Evolutionary conservation across 2,329 filamentous ascomycete genomes (phyloP), one percentile per base, ranked within the genome.

Genomic region (Parastagonospora avenae): DNA sequence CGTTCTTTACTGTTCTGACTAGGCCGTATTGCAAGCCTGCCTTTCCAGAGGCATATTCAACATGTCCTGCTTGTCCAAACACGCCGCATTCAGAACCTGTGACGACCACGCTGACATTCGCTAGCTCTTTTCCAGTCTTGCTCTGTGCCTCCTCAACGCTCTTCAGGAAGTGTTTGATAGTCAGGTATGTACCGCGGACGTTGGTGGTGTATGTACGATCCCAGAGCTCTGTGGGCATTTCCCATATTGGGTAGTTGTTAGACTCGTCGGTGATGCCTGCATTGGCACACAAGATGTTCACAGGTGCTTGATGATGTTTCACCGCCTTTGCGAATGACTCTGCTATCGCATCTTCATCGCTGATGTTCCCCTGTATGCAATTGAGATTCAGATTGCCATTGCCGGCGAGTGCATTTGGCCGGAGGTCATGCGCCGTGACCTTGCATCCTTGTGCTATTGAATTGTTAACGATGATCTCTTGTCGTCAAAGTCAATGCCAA

Each of bases 161-260:
- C 29, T 70, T 75, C 5, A 84, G 67, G 63, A 83, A 84, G 52
- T 83, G 79, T 58, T 84, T 84, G 63, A 84, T 79, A 0, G 80
- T 81, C 2, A 85, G 69, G 54, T 82, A 84, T 1, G 79, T 82
- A 4, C 80, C 81, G 12, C 79, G 76, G 12, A 79, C 74, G 54
- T 83, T 83, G 16, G 75, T 74, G 16, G 71, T 69, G 56, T 82
- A 82, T 1, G 76, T 77, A 46, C 77, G 75, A 43, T 83, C 79
- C 81, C 80, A 84, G 1, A 77, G 67, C n/a, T 77, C 74, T 4
- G 78, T 57, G 0, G 79, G 76, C 45, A 82, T 72, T 24, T 82
- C 76, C 81, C 81, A 85, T 49, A 83, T 80, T 2, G 76, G 77
- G 35, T 77, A 77, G 42, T 75, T 71, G 41, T 71, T 69, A n/a